Conservation (phyloP, 495 filamentous ascomycete genomes). For the Niebla homalea region DNA sequence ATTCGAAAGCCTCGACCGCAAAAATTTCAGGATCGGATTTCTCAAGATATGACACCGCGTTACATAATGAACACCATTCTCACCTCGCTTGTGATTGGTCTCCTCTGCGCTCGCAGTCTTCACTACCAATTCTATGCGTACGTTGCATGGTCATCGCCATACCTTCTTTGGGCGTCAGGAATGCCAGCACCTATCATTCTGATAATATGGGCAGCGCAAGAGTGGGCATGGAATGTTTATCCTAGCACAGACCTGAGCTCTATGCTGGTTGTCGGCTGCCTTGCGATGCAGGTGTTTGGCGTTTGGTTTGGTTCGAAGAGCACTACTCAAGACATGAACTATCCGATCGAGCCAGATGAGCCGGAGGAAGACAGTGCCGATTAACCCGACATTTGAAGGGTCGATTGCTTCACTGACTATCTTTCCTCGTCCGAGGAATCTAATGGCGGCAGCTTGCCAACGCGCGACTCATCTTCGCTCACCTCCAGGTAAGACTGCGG, state of each 20-base stretch:
- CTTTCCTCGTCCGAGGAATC: slow-evolving; percentile 35
- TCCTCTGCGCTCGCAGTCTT: slow-evolving; percentile 79
- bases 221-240: slow-evolving; percentile 94
- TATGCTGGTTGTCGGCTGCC: slow-evolving; percentile 54
- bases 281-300: slow-evolving; percentile 50
- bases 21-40: slow-evolving; percentile 40
- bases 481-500: slow-evolving; percentile 40
- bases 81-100: slow-evolving; percentile 66
- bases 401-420: not conserved
- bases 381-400: not conserved
- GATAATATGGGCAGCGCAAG: slow-evolving; percentile 67
- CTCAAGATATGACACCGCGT: slow-evolving; percentile 48
- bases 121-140: slow-evolving; percentile 98
- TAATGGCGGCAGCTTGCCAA: slow-evolving; percentile 70
- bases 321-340: slow-evolving; percentile 13
- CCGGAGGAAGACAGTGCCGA: not conserved
- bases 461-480: slow-evolving; percentile 58
- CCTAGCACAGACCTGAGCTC: slow-evolving; percentile 82
- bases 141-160: slow-evolving; percentile 83
- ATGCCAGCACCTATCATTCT: slow-evolving; percentile 61
- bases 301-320: slow-evolving; percentile 47
- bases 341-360: not conserved
- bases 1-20: slow-evolving; percentile 31
- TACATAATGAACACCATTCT: slow-evolving; percentile 72
- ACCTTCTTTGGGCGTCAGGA: slow-evolving; percentile 73